These are phyloP conservation scores for Plasmodium gaboni DNA, from an alignment of 169 alveolate genomes.

Conservation along the genomic window DNA sequence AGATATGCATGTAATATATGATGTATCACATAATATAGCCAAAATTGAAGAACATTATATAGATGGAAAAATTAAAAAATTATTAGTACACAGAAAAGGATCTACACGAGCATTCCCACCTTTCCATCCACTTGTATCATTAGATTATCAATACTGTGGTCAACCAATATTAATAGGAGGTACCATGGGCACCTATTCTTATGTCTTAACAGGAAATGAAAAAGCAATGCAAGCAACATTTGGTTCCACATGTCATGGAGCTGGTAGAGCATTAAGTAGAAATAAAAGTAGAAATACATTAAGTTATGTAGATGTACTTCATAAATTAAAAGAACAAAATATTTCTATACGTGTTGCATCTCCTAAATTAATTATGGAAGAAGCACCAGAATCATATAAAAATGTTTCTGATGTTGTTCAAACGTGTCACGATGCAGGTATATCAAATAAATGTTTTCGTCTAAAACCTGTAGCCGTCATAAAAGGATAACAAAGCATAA, in stretches of 20 bases:
- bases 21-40: constrained; percentile 93
- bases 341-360: constrained; percentile 91
- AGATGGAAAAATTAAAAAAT: constrained; percentile 83
- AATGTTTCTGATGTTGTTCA: constrained; percentile 90
- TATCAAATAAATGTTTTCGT: constrained; percentile 88
- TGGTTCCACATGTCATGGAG: constrained; percentile 93
- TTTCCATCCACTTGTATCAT: constrained; percentile 90
- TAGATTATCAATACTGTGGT: constrained; percentile 89
- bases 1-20: constrained; percentile 94
- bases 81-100: constrained; percentile 92
- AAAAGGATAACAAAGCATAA: constrained; percentile 84
- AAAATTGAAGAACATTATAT: constrained; percentile 89
- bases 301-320: constrained; percentile 84
- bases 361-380: constrained; percentile 92
- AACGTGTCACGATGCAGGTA: constrained; percentile 92
- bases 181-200: constrained; percentile 93
- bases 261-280: constrained; percentile 91
- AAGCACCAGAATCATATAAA: constrained; percentile 93
- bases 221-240: constrained; percentile 89
- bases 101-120: constrained; percentile 94
- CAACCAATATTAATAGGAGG: constrained; percentile 94
- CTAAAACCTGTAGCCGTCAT: constrained; percentile 92
- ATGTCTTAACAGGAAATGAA: constrained; percentile 91
- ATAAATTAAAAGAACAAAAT: constrained; percentile 81
- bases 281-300: constrained; percentile 86